Base-by-base conservation (phyloP, 371 early-diverging fungal species). In the Mycotypha africana region DNA sequence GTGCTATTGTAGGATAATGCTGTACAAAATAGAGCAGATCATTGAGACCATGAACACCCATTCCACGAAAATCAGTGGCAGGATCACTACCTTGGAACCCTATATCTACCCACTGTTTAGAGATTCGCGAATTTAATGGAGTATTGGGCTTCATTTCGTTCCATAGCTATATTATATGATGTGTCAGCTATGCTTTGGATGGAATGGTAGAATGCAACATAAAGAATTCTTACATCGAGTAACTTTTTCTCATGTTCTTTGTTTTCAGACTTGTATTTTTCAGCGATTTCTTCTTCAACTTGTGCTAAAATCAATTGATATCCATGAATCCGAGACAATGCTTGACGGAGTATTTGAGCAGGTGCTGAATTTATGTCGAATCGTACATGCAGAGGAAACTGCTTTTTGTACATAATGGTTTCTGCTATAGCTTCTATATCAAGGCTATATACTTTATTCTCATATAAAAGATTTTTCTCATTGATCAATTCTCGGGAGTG, bases 41-140 rank as follows among this genome's bases (percentile, higher is more conserved):
- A 56, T 89, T 84, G 8, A 90, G 53, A 4, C 82, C 89, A 33
- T 85, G 81, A 47, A 86, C 58, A 5, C 85, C 92, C 90, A 92
- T 89, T 20, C 89, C 88, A 23, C 92, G 74, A 49, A 92, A 92
- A 67, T 92, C 92, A 0, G 90, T 89, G 8, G 92, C 86, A 1
- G 91, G 92, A 58, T 90, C 89, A 16, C 62, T 66, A 28, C 90
- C 91, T 51, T 92, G 92, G 51, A 92, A 92, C 0, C 85, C 87
- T 56, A 89, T 75, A 40, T 79, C 74, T 35, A 65, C 58, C 90
- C 91, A 90, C 54, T 88, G 85, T 45, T 65, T 63, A 5, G 81
- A 67, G 15, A 77, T 47, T 15, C 89, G 55, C 11, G 51, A 45
- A 8, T 54, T 49, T 14, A 88, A 57, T 35, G 67, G 51, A 21